These are phyloP conservation scores for Aspergillus alliaceus DNA, from an alignment of 2,329 filamentous ascomycete genomes.

Conservation along the genomic window DNA sequence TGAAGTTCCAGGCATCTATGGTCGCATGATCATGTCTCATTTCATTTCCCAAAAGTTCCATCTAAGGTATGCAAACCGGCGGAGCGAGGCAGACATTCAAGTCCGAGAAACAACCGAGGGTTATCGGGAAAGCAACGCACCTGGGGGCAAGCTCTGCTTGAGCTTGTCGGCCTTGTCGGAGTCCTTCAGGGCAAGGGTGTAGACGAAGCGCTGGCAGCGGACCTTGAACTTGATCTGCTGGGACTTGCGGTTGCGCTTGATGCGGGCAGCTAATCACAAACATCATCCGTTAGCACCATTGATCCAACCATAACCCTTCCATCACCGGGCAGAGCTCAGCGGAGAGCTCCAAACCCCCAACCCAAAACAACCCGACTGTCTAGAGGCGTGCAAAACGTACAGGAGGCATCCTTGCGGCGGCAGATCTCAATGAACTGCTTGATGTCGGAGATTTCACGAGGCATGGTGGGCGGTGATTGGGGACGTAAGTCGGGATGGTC, in stretches of 20 bases:
- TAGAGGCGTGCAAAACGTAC: conserved; percentile 61
- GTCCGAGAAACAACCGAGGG: not conserved
- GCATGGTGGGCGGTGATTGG: conserved; percentile 72
- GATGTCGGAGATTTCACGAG: conserved; percentile 96
- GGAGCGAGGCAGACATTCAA: not conserved
- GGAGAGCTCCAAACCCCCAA: not conserved
- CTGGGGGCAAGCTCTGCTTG: conserved; percentile 96
- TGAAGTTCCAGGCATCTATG: not conserved
- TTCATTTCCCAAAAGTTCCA: not conserved
- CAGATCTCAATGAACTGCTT: conserved; percentile 99
- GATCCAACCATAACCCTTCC: not conserved
- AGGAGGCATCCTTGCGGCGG: conserved; percentile 98
- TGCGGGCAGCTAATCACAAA: conserved; percentile 68
- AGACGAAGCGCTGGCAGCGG: conserved; percentile 92
- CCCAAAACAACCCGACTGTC: not conserved
- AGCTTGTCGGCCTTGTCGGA: conserved; percentile 99
- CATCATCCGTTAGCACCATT: conserved; percentile 17
- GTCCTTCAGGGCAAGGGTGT: conserved; percentile 98
- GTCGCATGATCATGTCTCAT: not conserved
- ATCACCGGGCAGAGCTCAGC: not conserved
- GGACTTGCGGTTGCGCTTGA: conserved; percentile 92
- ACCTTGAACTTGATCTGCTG: conserved; percentile 99
- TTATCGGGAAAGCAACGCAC: conserved; percentile 59
- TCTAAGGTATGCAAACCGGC: not conserved
- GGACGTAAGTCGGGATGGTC: conserved; percentile 14